These are phyloP conservation scores for Exophiala phaeomuriformis DNA, from an alignment of 2,329 filamentous ascomycete genomes.

Conservation along the genomic window DNA sequence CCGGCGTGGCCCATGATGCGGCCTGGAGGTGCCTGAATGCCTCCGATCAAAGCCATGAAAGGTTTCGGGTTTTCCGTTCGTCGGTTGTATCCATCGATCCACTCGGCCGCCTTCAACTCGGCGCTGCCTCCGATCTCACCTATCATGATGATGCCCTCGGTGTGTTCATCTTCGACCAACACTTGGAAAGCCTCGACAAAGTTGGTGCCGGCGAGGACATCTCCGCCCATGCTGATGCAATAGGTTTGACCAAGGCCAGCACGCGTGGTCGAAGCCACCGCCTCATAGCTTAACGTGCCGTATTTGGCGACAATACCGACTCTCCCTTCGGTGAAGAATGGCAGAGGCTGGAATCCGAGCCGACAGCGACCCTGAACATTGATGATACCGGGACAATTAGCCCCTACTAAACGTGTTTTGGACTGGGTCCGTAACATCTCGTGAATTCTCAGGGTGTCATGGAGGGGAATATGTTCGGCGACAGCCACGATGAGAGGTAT, in stretches of 20 bases:
- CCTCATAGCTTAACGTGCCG: conserved; percentile 72
- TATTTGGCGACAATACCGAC: conserved; percentile 74
- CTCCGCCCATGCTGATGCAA: conserved; percentile 70
- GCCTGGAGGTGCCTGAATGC: conserved; percentile 55
- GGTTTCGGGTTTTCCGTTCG: conserved; percentile 60
- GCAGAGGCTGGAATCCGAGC: conserved; percentile 69
- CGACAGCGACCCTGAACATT: conserved; percentile 63
- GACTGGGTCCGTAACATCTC: conserved; percentile 64
- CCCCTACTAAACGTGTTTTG: conserved; percentile 65
- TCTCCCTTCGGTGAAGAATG: conserved; percentile 61
- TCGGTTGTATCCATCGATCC: conserved; percentile 60
- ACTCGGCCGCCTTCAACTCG: conserved; percentile 65
- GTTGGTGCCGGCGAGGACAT: conserved; percentile 65
- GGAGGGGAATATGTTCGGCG: conserved; percentile 70
- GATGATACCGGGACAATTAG: conserved; percentile 77
- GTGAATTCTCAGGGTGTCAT: conserved; percentile 68
- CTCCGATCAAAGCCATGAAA: conserved; percentile 64
- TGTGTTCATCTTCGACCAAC: conserved; percentile 59
- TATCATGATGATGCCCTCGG: conserved; percentile 63
- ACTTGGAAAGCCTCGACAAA: conserved; percentile 63
- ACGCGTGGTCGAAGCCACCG: conserved; percentile 65
- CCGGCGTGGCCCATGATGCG: conserved; percentile 74
- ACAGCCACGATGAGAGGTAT: conserved; percentile 71
- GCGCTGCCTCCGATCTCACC: conserved; percentile 65
- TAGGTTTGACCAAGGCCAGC: conserved; percentile 71